Percentiles rank a stretch among this genome's conserved stretches.
phyloP scores from a whole-genome alignment of 495 filamentous ascomycete species.

The Rostrohypoxylon terebratum region DNA sequence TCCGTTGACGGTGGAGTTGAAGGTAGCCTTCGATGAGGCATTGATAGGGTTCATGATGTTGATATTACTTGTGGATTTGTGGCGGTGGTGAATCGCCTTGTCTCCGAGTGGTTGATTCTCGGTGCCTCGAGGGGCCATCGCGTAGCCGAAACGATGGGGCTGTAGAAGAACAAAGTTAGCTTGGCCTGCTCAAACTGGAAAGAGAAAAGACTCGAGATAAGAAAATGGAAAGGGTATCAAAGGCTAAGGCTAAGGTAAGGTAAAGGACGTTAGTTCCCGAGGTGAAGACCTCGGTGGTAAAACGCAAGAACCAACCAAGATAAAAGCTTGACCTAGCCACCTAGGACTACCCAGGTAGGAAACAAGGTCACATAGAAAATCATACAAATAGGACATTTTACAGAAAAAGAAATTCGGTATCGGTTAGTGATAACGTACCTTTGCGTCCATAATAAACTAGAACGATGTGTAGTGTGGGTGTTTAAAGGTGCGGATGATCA shows the following conservation, averaged over 20 bases:
- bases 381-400: conserved; percentile 3
- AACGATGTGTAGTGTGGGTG: background rate
- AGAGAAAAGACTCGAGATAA: background rate
- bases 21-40: conserved; percentile 66
- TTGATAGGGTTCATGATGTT: conserved; percentile 64
- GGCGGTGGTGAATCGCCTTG: conserved; percentile 78
- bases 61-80: conserved; percentile 82
- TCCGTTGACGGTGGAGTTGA: conserved; percentile 81
- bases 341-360: background rate
- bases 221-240: background rate
- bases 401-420: background rate
- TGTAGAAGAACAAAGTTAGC: conserved; percentile 53
- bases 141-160: conserved; percentile 77
- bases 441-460: background rate
- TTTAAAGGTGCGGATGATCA: background rate
- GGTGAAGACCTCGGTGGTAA: background rate
- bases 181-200: background rate
- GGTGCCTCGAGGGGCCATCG: conserved; percentile 69
- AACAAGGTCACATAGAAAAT: background rate
- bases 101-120: conserved; percentile 73
- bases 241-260: background rate
- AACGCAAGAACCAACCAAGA: background rate
- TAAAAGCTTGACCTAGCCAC: background rate
- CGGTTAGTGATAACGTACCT: background rate
- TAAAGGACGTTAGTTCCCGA: background rate